phyloP scores from a whole-genome alignment of 2,329 filamentous ascomycete species.

The Trichoderma endophyticum region DNA sequence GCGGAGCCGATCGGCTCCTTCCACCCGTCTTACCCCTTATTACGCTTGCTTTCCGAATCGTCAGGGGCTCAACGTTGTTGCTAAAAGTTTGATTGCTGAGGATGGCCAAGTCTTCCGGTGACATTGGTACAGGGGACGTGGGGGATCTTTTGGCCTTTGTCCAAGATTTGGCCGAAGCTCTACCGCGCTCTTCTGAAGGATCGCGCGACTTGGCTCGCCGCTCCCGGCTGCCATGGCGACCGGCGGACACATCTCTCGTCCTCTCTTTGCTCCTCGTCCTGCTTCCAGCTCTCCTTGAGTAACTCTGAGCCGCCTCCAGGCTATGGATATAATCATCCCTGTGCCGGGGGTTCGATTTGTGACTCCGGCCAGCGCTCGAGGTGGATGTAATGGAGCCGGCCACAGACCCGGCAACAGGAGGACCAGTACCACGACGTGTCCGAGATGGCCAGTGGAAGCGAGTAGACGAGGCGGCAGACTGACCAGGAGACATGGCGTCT shows the following conservation, averaged over 20 bases:
- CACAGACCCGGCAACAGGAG: slow-evolving; percentile 52
- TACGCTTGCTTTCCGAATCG: slow-evolving; percentile 43
- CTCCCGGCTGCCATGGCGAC: slow-evolving; percentile 48
- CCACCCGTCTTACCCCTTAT: slow-evolving; percentile 34
- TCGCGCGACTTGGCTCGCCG: slow-evolving; percentile 55
- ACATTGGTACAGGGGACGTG: slow-evolving; percentile 91
- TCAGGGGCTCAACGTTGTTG: slow-evolving; percentile 39
- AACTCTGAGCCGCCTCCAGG: slow-evolving; percentile 71
- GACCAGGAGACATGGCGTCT: slow-evolving; percentile 57
- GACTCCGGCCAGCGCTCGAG: slow-evolving; percentile 49
- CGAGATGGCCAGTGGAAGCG: slow-evolving; percentile 55
- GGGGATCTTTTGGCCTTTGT: slow-evolving; percentile 80
- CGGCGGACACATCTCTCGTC: slow-evolving; percentile 40
- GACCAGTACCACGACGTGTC: slow-evolving; percentile 50
- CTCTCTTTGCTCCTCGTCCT: slow-evolving; percentile 54
- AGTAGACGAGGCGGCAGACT: slow-evolving; percentile 51
- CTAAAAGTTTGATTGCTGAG: slow-evolving; percentile 46
- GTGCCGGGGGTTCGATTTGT: slow-evolving; percentile 55
- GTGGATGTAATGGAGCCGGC: slow-evolving; percentile 56
- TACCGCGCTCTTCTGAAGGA: slow-evolving; percentile 66
- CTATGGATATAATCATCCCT: slow-evolving; percentile 85
- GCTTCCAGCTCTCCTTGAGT: slow-evolving; percentile 53
- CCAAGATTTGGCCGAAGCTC: slow-evolving; percentile 62
- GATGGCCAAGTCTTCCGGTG: slow-evolving; percentile 75
- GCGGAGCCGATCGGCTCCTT: slow-evolving; percentile 51